Percentiles rank a stretch among this genome's conserved stretches.
phyloP scores from a whole-genome alignment of 176 grass and related monocot genomes.

The Urochloa ruziziensis region DNA sequence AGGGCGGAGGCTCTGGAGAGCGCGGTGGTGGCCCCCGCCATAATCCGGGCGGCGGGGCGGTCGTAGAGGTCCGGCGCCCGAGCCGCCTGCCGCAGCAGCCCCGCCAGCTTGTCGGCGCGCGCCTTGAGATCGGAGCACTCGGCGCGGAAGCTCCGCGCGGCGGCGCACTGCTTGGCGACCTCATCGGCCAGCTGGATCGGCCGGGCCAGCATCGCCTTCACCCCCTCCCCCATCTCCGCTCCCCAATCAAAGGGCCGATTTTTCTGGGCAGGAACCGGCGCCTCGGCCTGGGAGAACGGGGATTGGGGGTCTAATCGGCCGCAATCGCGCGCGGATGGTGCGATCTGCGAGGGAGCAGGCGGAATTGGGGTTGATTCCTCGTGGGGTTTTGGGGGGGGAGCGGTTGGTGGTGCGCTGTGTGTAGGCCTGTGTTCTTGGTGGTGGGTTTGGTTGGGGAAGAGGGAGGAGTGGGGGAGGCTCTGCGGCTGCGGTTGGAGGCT shows the following conservation, averaged over 20 bases:
- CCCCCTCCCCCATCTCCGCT: conserved; percentile 59
- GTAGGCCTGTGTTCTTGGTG: neutral
- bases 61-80: conserved; percentile 74
- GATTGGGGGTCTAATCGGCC: neutral
- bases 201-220: conserved; percentile 77
- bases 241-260: neutral
- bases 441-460: conserved; percentile 6
- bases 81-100: conserved; percentile 79
- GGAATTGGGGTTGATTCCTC: neutral
- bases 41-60: conserved; percentile 68
- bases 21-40: conserved; percentile 46
- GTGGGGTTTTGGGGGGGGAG: neutral
- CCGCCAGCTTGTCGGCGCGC: conserved; percentile 70
- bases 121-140: conserved; percentile 70
- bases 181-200: conserved; percentile 85
- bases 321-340: neutral
- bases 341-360: neutral
- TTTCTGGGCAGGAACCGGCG: neutral
- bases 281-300: neutral
- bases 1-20: conserved; percentile 57
- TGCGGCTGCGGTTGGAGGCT: neutral
- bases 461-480: neutral
- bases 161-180: conserved; percentile 60
- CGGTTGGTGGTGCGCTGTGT: neutral
- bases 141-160: conserved; percentile 39